Evolutionary conservation across 1,284 basidiomycete genomes (phyloP), one percentile per base, ranked within the genome.

Genomic region (Melampsora americana): DNA sequence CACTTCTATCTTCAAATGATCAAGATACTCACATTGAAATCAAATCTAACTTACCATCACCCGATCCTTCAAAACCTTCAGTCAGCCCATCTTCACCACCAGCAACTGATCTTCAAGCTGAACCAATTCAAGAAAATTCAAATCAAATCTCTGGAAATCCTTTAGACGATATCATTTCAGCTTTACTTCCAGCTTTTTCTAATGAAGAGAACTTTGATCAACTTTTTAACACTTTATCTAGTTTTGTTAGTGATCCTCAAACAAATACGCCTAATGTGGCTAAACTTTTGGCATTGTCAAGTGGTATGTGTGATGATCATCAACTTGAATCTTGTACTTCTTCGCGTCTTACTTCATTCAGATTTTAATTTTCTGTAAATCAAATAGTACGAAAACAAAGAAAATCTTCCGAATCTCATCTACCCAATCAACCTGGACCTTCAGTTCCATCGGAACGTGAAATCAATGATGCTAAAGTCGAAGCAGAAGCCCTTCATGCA

Each of bases 181-280:
- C 50, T n/a, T 26, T 56, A n/a, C 26, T 56, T 56, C 50, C 50
- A 26, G 50, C 50, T 56, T 56, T 56, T n/a, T 56, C 50, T n/a
- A 26, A 26, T 26, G 50, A 56, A n/a, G 50, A 56, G 26, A 56
- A 18, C 11, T 56, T 56, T 18, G 50, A 56, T n/a, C n/a, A 56
- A 56, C 50, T 56, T 5, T 20, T n/a, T n/a, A 56, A 26, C 50
- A 12, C 20, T 56, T 26, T 56, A n/a, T 26, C 20, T n/a, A 56
- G 26, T 20, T n/a, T 56, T 56, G 20, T 18, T n/a, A 56, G 26
- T 26, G 50, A 56, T 18, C 20, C 50, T 9, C 11, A 26, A n/a
- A n/a, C 26, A n/a, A 56, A 56, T n/a, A 56, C 50, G 26, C 26
- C 50, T n/a, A 56, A 56, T 56, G 26, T 56, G 9, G 20, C 50